These are phyloP conservation scores for Pleurotus citrinopileatus DNA, from an alignment of 768 basidiomycete genomes.

Conservation along the genomic window DNA sequence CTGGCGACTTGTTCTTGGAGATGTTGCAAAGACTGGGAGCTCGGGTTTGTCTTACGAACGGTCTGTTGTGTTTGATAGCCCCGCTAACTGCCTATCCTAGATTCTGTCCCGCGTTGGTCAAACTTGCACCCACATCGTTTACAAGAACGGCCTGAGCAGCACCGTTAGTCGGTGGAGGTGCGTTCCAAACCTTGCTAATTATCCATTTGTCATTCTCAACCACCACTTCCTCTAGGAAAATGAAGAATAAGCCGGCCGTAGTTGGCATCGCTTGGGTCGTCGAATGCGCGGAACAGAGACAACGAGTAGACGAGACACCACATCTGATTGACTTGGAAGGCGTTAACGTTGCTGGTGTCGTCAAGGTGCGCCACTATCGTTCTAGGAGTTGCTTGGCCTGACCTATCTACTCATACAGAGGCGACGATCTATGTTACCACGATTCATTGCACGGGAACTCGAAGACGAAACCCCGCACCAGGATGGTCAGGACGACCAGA, in stretches of 20 bases:
- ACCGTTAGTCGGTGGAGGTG: conserved; percentile 76
- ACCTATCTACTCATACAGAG: conserved; percentile 39
- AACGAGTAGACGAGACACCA: conserved; percentile 58
- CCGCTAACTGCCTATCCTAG: conserved; percentile 26
- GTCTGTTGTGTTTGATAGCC: not conserved
- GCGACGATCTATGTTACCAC: conserved; percentile 73
- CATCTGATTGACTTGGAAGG: conserved; percentile 66
- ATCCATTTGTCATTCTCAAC: not conserved
- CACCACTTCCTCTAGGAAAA: conserved; percentile 34
- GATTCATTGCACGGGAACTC: conserved; percentile 39
- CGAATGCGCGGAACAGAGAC: conserved; percentile 72
- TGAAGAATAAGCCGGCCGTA: conserved; percentile 67
- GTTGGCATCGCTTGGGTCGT: conserved; percentile 91
- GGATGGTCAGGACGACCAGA: not conserved
- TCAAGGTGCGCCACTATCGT: conserved; percentile 47
- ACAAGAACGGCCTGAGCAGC: conserved; percentile 75
- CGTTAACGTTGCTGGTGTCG: conserved; percentile 53
- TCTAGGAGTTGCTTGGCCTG: not conserved
- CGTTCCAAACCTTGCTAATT: conserved; percentile 19
- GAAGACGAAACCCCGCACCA: not conserved
- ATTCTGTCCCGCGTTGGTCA: conserved; percentile 65
- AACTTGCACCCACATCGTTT: conserved; percentile 81
- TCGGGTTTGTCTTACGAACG: conserved; percentile 47
- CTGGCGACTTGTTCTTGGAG: conserved; percentile 76
- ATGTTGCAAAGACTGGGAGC: conserved; percentile 82